Percentiles rank a stretch among this genome's conserved stretches.
These are phyloP conservation scores for Camellia oleifera DNA, from an alignment of 179 eudicot genomes.

Conservation along the genomic window DNA sequence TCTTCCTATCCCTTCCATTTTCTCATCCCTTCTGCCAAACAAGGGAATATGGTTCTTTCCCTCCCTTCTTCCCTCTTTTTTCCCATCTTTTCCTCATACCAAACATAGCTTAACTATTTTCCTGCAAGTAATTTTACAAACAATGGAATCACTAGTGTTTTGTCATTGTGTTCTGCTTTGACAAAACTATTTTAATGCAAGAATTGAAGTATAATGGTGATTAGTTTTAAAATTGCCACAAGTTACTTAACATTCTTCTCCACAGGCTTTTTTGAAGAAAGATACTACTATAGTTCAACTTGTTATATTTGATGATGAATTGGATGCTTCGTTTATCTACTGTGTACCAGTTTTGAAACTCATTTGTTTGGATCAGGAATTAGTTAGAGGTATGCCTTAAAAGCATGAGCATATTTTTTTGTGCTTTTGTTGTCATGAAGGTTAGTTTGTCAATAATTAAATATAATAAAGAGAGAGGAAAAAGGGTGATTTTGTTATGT, in stretches of 20 bases:
- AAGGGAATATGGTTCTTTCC: not conserved
- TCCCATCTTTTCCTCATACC: not conserved
- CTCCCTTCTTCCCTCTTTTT: not conserved
- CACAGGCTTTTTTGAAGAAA: conserved; percentile 88
- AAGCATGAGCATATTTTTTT: conserved; percentile 46
- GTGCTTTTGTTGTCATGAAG: conserved; percentile 41
- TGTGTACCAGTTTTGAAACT: conserved; percentile 80
- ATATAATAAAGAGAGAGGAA: not conserved
- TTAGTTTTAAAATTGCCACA: conserved; percentile 68
- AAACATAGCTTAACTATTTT: not conserved
- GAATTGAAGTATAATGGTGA: conserved; percentile 42
- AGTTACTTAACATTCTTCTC: conserved; percentile 85
- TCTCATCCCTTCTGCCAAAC: conserved; percentile 8
- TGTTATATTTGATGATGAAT: conserved; percentile 75
- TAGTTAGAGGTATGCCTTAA: conserved; percentile 82
- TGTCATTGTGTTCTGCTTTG: conserved; percentile 1
- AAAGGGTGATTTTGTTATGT: conserved; percentile 8
- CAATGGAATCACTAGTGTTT: conserved; percentile 7
- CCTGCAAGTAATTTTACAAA: not conserved
- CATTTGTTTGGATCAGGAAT: conserved; percentile 82
- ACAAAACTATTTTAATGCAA: conserved; percentile 23
- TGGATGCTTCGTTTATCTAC: conserved; percentile 88
- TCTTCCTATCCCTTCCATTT: not conserved
- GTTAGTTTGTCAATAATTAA: conserved; percentile 39
- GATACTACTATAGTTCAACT: conserved; percentile 81